A percentile compares a stretch with the other conserved stretches of the same genome.
phyloP scores from a whole-genome alignment of 1,284 basidiomycete species.

The Sphaerobolus stellatus region DNA sequence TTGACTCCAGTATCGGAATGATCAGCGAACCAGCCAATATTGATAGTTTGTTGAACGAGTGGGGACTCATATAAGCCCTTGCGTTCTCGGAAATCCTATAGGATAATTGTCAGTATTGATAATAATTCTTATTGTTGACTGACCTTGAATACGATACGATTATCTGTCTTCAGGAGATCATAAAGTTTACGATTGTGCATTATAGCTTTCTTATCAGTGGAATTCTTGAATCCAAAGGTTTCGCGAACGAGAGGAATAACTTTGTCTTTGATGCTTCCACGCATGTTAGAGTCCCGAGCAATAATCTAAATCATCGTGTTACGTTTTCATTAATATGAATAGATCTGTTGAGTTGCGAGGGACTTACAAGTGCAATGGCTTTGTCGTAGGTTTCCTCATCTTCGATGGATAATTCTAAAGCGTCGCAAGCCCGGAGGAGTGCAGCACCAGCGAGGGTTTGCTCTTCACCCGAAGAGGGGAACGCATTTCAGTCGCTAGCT shows the following conservation, averaged over 20 bases:
- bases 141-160: neutral
- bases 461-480: neutral
- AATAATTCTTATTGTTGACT: neutral
- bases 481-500: neutral
- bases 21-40: slow-evolving; percentile 20
- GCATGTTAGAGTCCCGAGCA: slow-evolving; percentile 3
- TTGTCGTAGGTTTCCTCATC: neutral
- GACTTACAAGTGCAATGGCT: too few relatives aligned
- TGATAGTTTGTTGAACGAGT: slow-evolving; percentile 3
- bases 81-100: neutral
- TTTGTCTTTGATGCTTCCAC: slow-evolving; percentile 11
- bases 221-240: slow-evolving; percentile 1
- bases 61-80: neutral
- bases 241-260: neutral
- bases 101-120: neutral
- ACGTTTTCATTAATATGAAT: too few relatives aligned
- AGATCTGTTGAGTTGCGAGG: too few relatives aligned
- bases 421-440: neutral
- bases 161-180: neutral
- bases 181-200: neutral
- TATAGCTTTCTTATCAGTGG: neutral
- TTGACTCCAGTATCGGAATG: slow-evolving; percentile 15
- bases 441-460: neutral
- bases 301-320: too few relatives aligned
- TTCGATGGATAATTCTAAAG: neutral